phyloP scores from a whole-genome alignment of 495 filamentous ascomycete genomes.

The Neurospora pannonica region DNA sequence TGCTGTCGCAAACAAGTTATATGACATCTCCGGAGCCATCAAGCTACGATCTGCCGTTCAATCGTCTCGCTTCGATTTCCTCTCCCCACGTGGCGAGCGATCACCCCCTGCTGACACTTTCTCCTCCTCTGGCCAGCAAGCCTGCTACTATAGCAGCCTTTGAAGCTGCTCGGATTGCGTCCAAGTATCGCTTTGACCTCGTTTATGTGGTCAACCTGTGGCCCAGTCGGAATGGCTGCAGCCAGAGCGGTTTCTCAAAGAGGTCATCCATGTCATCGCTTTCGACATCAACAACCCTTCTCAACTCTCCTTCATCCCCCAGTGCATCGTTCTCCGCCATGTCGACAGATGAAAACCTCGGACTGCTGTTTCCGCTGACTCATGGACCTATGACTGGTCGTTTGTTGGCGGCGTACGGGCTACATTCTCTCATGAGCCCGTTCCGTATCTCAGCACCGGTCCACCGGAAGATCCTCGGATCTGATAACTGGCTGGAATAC shows the following conservation, averaged over 20 bases:
- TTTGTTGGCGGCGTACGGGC: slow-evolving; percentile 31
- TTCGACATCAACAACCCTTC: background rate
- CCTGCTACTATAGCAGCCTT: slow-evolving; percentile 28
- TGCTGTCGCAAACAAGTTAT: background rate
- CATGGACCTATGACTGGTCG: slow-evolving; percentile 21
- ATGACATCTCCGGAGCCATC: slow-evolving; percentile 2
- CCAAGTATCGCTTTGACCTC: slow-evolving; percentile 30
- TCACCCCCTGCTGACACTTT: slow-evolving; percentile 14
- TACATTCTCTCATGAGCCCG: slow-evolving; percentile 24
- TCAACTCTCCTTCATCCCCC: background rate
- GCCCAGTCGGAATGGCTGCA: slow-evolving; percentile 21
- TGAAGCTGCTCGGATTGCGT: slow-evolving; percentile 32
- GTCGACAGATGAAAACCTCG: background rate
- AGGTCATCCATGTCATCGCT: slow-evolving; percentile 3
- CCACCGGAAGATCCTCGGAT: slow-evolving; percentile 27
- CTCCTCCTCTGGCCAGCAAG: slow-evolving; percentile 18
- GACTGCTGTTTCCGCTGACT: background rate
- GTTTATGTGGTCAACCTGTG: slow-evolving; percentile 37
- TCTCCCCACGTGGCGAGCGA: background rate
- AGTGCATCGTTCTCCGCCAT: background rate
- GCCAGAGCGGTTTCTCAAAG: slow-evolving; percentile 1
- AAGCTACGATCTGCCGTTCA: slow-evolving; percentile 9
- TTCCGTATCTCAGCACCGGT: slow-evolving; percentile 29
- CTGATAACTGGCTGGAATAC: slow-evolving; percentile 32
- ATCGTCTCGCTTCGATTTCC: slow-evolving; percentile 2